phyloP scores from a whole-genome alignment of 352 stramenopile species.

The Phytophthora pini region DNA sequence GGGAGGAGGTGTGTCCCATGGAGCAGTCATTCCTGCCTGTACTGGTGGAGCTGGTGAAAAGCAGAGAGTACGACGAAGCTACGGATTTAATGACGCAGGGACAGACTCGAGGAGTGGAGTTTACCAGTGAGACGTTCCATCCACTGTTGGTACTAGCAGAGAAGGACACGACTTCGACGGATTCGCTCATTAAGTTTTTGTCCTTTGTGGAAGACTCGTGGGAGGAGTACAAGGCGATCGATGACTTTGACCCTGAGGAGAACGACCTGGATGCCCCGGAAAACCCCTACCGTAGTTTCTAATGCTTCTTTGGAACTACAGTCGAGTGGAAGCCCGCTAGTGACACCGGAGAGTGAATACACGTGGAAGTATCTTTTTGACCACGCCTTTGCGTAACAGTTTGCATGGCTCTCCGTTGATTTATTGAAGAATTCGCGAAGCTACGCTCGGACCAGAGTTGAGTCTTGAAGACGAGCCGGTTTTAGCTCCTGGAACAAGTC shows the following conservation, averaged over 20 bases:
- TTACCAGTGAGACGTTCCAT: slow-evolving; percentile 66
- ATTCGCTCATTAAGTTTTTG: slow-evolving; percentile 65
- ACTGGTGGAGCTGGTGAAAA: slow-evolving; percentile 48
- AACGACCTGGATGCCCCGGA: slow-evolving; percentile 32
- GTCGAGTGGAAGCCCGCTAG: slow-evolving; percentile 7
- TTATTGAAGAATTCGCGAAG: slow-evolving; percentile 31
- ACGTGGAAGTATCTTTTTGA: slow-evolving; percentile 1
- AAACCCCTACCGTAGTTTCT: slow-evolving; percentile 30
- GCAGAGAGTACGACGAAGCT: slow-evolving; percentile 48
- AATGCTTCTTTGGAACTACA: slow-evolving; percentile 18
- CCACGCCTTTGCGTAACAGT: neutral
- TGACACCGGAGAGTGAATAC: neutral
- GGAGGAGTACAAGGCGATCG: slow-evolving; percentile 65
- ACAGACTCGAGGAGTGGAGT: slow-evolving; percentile 49
- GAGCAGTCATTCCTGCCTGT: slow-evolving; percentile 58
- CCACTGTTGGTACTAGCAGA: slow-evolving; percentile 57
- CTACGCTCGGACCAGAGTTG: slow-evolving; percentile 15
- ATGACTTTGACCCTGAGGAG: slow-evolving; percentile 39
- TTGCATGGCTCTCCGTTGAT: slow-evolving; percentile 7
- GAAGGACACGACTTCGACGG: slow-evolving; percentile 51
- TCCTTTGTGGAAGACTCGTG: slow-evolving; percentile 70
- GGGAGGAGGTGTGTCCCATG: slow-evolving; percentile 52
- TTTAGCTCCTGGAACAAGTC: slow-evolving; percentile 61
- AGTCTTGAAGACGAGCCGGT: slow-evolving; percentile 23
- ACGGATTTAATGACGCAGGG: slow-evolving; percentile 56